Evolutionary conservation across 2,329 filamentous ascomycete genomes (phyloP), one percentile per base, ranked within the genome.

Genomic region (Colletotrichum kahawae): DNA sequence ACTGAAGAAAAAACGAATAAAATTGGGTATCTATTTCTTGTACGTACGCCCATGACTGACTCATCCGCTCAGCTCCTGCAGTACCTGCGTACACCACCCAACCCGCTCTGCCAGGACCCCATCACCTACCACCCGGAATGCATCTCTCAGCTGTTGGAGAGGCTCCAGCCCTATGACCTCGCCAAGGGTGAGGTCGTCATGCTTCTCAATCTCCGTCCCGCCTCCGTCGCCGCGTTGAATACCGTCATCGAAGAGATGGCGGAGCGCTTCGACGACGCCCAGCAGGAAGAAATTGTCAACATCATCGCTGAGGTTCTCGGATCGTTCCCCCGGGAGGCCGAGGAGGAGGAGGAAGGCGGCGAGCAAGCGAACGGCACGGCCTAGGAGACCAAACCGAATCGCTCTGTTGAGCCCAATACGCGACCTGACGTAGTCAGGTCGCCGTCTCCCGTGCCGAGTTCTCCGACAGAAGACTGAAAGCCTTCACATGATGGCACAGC

Each of bases 181-280:
- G 90, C 90, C 83, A 94, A 94, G 85, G 91, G 91, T 69, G 93
- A 94, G 82, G 84, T 93, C 70, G 85, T 94, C 80, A 93, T 93
- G 90, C 89, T 94, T 63, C 82, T 94, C 78, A 94, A 94, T 80
- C 84, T 93, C 57, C 88, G 92, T 13, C 93, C 93, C 0, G 86
- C 87, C 27, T 90, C 87, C 33, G 85, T 88, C 34, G 88, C 89
- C 5, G 88, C 89, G 60, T 85, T 94, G 77, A 92, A 92, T 79
- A 90, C 90, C 18, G 86, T 93, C 65, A 86, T 94, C 38, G 92
- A 94, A 82, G 92, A 94, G 77, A 90, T 93, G 85, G 87, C 90
- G 71, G 86, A 87, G 43, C 88, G 93, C 9, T 92, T 93, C 80
- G 86, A 82, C 60, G 88, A 90, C 24, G 89, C 92, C 60, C 86